Conservation (phyloP, 768 basidiomycete genomes). For the Piloderma croceum region DNA sequence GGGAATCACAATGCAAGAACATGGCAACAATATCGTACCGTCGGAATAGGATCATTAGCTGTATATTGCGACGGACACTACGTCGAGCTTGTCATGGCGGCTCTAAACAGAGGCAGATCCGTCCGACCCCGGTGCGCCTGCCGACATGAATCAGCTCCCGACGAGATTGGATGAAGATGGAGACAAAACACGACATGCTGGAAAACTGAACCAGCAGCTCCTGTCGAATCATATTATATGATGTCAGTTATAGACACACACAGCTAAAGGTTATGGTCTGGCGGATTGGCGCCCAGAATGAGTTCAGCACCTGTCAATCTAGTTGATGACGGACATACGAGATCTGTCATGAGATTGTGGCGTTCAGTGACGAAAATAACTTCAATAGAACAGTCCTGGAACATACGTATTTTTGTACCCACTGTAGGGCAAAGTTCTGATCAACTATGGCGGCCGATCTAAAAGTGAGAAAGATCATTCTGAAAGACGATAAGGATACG, state of each 20-base stretch:
- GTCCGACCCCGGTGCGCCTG: conserved; percentile 29
- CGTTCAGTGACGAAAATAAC: background rate
- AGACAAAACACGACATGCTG: conserved; percentile 30
- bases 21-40: conserved; percentile 16
- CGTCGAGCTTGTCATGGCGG: conserved; percentile 27
- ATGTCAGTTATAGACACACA: background rate
- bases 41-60: conserved; percentile 25
- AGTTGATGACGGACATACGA: background rate
- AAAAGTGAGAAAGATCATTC: background rate
- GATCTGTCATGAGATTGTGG: background rate
- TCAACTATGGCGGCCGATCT: conserved; percentile 24
- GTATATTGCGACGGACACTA: conserved; percentile 29
- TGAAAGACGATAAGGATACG: conserved; percentile 6
- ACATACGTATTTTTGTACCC: conserved; percentile 31
- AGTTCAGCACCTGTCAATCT: conserved; percentile 13
- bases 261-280: conserved; percentile 25
- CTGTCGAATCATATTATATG: conserved; percentile 5
- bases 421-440: conserved; percentile 29
- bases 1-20: background rate
- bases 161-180: no score
- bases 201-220: conserved; percentile 31
- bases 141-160: no score
- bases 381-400: background rate
- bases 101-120: conserved; percentile 28
- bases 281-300: conserved; percentile 18